Base-by-base conservation (phyloP, 129 eudicot genomes). In the Scalesia atractyloides region DNA sequence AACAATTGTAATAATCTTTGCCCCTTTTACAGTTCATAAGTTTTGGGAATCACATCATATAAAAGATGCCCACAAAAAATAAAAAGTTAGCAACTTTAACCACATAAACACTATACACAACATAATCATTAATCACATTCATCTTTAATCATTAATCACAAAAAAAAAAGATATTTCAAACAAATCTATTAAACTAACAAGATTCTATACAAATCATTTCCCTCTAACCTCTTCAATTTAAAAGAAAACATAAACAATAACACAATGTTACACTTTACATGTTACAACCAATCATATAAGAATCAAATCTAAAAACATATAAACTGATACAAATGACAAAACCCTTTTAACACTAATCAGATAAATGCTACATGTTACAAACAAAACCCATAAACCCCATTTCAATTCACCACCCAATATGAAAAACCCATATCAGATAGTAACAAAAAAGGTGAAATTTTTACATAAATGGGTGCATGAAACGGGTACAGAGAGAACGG, bases 401-500 rank as follows among this genome's bases (percentile, higher is more conserved):
- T 37, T 51, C 16, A 19, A 64, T 63, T 62, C 47, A 10, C 18
- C 59, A 66, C 65, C 24, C 14, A 47, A 63, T 26, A 72, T 36
- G n/a, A 6, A 20, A 43, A 60, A 64, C 54, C 39, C 20, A 64
- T 9, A 34, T 43, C 7, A 72, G 77, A 66, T 18, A 46, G 14
- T 44, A 52, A 66, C 9, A 7, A 15, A 19, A 10, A 59, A 24
- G n/a, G 67, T 59, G 15, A 41, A 50, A 63, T 36, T 5, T 14
- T 36, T 57, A 15, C 5, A 43, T 57, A 43, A 43, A 72, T 49
- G 36, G 37, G 76, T 82, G 88, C 88, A 80, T 83, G 95, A 66
- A 71, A 68, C 46, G 66, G 22, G 37, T 61, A 76, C 44, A 68
- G 58, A 74, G 13, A 67, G 44, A 61, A 58, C 7, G 51, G 24